Evolutionary conservation across 2,329 filamentous ascomycete species (phyloP).

Genomic region (Beauveria brongniartii): DNA sequence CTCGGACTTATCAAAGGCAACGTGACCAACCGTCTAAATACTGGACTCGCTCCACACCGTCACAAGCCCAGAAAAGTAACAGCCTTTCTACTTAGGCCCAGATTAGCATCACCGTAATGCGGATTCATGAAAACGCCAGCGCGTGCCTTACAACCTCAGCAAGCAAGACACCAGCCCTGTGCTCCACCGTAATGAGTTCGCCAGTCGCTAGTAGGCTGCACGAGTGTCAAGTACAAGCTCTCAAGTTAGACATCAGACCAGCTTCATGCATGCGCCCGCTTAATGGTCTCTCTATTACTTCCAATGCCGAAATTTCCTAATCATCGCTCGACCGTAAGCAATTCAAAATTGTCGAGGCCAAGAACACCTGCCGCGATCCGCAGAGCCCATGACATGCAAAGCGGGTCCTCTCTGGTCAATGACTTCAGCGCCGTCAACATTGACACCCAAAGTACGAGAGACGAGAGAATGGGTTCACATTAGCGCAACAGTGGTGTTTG

Average conservation of each 20-base stretch:
- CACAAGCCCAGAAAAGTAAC: too few relatives aligned
- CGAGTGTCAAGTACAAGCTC: not conserved
- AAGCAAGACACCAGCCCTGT: slow-evolving; percentile 1
- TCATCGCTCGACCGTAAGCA: too few relatives aligned
- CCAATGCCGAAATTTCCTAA: too few relatives aligned
- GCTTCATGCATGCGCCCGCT: not conserved
- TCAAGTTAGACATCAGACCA: not conserved
- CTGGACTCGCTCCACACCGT: too few relatives aligned
- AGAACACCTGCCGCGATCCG: not conserved
- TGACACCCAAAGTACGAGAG: too few relatives aligned
- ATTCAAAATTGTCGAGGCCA: not conserved
- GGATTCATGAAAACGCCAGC: not conserved
- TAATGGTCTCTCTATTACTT: too few relatives aligned
- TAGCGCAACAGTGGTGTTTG: not conserved
- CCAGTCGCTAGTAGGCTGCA: not conserved
- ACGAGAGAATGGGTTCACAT: too few relatives aligned
- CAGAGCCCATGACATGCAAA: too few relatives aligned
- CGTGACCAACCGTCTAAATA: too few relatives aligned
- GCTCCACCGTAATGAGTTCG: not conserved
- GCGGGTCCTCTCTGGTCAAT: too few relatives aligned
- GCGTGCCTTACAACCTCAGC: not conserved
- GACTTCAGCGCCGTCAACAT: not conserved
- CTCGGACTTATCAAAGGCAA: too few relatives aligned
- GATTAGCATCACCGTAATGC: not conserved
- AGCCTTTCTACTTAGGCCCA: too few relatives aligned